Conservation (phyloP, 2,329 filamentous ascomycete genomes). For the Cytospora chrysosperma region DNA sequence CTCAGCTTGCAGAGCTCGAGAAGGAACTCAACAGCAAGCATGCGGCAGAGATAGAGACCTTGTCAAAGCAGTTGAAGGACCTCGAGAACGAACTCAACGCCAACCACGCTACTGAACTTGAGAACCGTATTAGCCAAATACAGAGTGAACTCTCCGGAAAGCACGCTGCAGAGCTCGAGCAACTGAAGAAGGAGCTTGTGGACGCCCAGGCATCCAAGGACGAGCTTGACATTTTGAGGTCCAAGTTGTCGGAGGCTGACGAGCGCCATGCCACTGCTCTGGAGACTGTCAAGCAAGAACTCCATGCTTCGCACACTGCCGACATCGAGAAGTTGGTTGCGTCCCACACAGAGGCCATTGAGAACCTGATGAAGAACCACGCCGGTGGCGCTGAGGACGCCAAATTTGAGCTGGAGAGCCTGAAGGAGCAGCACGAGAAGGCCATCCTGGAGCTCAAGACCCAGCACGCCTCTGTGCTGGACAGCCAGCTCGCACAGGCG, state of each 20-base stretch:
- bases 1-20: constrained; percentile 27
- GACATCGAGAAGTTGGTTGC: constrained; percentile 49
- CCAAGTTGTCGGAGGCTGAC: constrained; percentile 37
- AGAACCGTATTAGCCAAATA: constrained; percentile 34
- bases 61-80: constrained; percentile 20
- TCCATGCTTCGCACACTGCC: constrained; percentile 41
- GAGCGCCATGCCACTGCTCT: constrained; percentile 37
- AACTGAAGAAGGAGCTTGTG: constrained; percentile 36
- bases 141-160: constrained; percentile 36
- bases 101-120: constrained; percentile 37
- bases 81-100: constrained; percentile 19
- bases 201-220: constrained; percentile 34
- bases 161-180: constrained; percentile 38
- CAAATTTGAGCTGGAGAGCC: constrained; percentile 40
- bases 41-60: constrained; percentile 31
- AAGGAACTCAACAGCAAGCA: constrained; percentile 30
- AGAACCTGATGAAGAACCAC: constrained; percentile 39
- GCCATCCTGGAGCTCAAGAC: constrained; percentile 46
- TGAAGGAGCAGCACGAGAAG: constrained; percentile 35
- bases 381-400: constrained; percentile 33
- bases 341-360: constrained; percentile 43
- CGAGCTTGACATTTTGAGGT: constrained; percentile 32
- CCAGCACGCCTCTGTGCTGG: constrained; percentile 38
- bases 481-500: constrained; percentile 37
- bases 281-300: constrained; percentile 42